Evolutionary conservation across 306 rosid genomes (phyloP).

Genomic region (Benincasa hispida): DNA sequence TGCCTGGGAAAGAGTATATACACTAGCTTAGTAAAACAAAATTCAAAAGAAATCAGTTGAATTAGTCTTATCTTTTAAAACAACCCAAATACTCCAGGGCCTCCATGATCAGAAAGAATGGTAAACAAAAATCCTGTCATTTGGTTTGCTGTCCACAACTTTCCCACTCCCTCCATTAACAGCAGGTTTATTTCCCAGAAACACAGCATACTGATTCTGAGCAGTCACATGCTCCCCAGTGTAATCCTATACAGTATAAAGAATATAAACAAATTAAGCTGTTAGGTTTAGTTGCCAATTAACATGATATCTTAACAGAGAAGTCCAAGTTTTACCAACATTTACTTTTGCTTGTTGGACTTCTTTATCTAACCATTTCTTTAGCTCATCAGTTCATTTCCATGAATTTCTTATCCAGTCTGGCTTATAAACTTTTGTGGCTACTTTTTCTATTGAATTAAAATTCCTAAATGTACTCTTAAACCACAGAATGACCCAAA

Average conservation of each 20-base stretch:
- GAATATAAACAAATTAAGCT: not conserved
- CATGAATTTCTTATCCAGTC: not conserved
- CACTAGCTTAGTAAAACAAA: not conserved
- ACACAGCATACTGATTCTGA: slow-evolving; percentile 55
- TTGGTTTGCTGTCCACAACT: slow-evolving; percentile 61
- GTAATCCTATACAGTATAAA: slow-evolving; percentile 46
- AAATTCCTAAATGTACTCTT: too few species aligned
- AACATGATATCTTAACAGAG: not conserved
- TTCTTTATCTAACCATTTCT: too few species aligned
- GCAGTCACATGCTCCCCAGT: slow-evolving; percentile 56
- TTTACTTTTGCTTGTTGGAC: too few species aligned
- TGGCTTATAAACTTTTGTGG: not conserved
- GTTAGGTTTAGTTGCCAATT: not conserved
- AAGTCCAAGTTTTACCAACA: not conserved
- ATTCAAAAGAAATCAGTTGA: not conserved
- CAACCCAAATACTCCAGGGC: slow-evolving; percentile 93
- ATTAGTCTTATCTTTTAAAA: not conserved
- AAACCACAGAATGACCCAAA: too few species aligned
- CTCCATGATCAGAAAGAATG: slow-evolving; percentile 95
- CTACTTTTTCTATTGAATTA: too few species aligned
- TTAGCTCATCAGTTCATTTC: not conserved
- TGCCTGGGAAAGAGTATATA: too few species aligned
- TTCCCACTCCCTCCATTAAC: slow-evolving; percentile 88
- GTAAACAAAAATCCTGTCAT: slow-evolving; percentile 66
- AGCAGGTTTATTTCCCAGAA: slow-evolving; percentile 66